Base-by-base conservation (phyloP, 164 flowering plant genomes). In the Vitis riparia region DNA sequence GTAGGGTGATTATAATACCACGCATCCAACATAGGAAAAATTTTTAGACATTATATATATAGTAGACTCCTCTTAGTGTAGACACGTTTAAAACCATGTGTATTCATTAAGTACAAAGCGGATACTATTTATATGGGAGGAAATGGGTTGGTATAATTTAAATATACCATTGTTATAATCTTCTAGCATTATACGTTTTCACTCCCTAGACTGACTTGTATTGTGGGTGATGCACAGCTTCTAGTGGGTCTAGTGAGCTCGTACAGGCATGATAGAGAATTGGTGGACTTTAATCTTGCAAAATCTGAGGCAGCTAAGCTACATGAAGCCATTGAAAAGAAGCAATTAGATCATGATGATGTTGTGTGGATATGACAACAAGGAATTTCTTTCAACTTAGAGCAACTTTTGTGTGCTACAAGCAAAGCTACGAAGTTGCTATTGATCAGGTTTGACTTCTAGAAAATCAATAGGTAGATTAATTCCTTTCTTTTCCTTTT, bases 351-450 rank as follows among this genome's bases (percentile, higher is more conserved):
- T 51, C 62, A 80, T 50, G 88, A 87, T 63, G 60, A 81, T 44
- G 52, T 93, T 37, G 56, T 87, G 4, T 75, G 83, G 82, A 81
- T 91, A 84, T 91, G 8, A 65, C 83, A 69, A 88, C 93, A 0
- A 84, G 98, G 71, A 93, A 85, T 65, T 8, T 68, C 52, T 77
- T 62, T 73, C 98, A 89, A 82, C 92, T 93, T 59, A 79, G 79
- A 72, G 84, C 80, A 65, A 89, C 92, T 68, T 89, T 91, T 65
- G 73, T 77, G 32, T 65, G 71, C 60, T 93, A 90, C 82, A 77
- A 68, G 72, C 76, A 81, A 58, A 67, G 64, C 44, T 82, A 77
- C 63, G 86, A 88, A 56, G 86, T 63, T 50, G 51, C 87, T 60
- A 76, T 93, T 8, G 84, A 81, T 23, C 70, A 90, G 94, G 94